Conservation (phyloP, 2,329 filamentous ascomycete species). For the Hirsutella minnesotensis region DNA sequence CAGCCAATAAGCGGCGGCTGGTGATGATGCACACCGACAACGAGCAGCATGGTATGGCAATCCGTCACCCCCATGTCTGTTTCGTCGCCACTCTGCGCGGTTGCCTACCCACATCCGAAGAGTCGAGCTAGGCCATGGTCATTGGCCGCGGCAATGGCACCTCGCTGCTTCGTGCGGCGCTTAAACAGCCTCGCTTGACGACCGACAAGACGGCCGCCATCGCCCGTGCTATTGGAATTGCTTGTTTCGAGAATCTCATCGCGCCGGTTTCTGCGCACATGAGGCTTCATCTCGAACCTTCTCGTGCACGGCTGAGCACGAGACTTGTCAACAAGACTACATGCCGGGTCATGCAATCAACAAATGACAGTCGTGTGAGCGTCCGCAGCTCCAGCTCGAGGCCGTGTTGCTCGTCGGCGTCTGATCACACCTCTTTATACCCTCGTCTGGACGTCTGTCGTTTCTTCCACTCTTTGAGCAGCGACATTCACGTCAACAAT, state of each 20-base stretch:
- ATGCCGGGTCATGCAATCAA: constrained; percentile 6
- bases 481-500: background rate
- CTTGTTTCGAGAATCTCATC: background rate
- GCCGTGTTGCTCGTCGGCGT: constrained; percentile 17
- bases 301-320: background rate
- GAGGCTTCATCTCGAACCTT: background rate
- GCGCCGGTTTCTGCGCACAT: background rate
- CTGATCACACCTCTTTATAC: background rate
- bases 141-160: constrained; percentile 6
- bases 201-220: background rate
- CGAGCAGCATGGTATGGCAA: background rate
- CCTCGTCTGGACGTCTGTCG: background rate
- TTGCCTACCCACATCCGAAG: background rate
- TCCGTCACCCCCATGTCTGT: background rate
- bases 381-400: constrained; percentile 19
- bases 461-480: background rate
- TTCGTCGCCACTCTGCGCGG: too few relatives aligned
- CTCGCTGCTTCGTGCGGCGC: background rate
- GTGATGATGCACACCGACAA: background rate
- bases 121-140: constrained; percentile 8
- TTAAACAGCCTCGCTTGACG: background rate
- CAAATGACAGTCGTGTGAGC: constrained; percentile 4
- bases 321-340: background rate
- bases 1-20: too few relatives aligned
- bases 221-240: background rate